Evolutionary conservation across 2,329 filamentous ascomycete genomes (phyloP), one percentile per base, ranked within the genome.

Genomic region (Penicillium vulpinum): DNA sequence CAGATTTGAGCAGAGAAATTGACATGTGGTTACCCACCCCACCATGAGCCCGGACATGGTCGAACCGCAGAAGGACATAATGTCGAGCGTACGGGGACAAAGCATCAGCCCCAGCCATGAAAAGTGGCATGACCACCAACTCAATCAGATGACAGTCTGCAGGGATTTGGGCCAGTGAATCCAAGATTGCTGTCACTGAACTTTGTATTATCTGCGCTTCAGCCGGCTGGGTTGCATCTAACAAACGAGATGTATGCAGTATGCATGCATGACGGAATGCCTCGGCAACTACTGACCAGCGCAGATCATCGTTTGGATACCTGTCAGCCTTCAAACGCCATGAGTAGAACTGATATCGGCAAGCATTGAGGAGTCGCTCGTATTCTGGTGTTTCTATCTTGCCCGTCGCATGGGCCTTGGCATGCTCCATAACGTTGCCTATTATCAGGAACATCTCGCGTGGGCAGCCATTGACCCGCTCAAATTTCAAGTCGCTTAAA

Each of bases 381-480:
- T 51, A 62, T 11, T 57, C 41, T 6, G 46, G 5, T 4, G n/a
- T 38, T n/a, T 15, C 40, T 5, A 61, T 11, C 51, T 61, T 40
- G 48, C 65, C 56, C 39, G n/a, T 9, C 49, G 59, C 43, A 66
- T 68, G 59, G 8, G 63, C 60, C 36, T 71, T 71, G 18, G 67
- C 62, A 39, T 64, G 61, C n/a, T 71, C 68, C 35, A 71, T 44
- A 2, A 65, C 63, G 5, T 61, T 54, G 18, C 68, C 68, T 29
- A 70, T 68, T 8, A 71, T 61, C 8, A 71, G 50, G 13, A 70
- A 69, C n/a, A 71, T 52, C 3, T 69, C 68, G 26, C 67, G 59
- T 2, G 67, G 69, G 31, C 67, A 70, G 9, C 68, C 69, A 31
- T 71, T 71, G 8, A 71, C 68, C 31, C 62, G 57, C 49, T 71